Evolutionary conservation across 495 filamentous ascomycete genomes (phyloP).

Genomic region (Trichoderma orchidacearum): DNA sequence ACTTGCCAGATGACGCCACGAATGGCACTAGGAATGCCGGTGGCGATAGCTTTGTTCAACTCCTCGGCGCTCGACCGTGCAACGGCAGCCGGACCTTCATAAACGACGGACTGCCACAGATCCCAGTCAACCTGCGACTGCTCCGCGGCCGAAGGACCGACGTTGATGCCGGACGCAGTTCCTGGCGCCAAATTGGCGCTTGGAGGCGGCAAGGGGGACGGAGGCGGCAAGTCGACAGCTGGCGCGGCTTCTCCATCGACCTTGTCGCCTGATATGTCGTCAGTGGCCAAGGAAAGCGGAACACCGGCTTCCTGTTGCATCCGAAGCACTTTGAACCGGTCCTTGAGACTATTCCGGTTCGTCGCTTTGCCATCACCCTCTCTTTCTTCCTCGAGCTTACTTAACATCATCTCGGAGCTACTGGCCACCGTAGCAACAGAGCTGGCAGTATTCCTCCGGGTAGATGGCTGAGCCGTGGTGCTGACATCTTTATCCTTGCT

Average conservation of each 20-base stretch:
- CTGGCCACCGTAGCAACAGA: conserved; percentile 63
- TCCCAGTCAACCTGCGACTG: conserved; percentile 87
- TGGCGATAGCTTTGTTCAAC: conserved; percentile 77
- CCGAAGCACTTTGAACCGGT: conserved; percentile 73
- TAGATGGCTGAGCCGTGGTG: conserved; percentile 27
- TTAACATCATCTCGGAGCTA: conserved; percentile 59
- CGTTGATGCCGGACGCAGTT: conserved; percentile 62
- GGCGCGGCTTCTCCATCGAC: conserved; percentile 2
- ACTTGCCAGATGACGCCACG: conserved; percentile 97
- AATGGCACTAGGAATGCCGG: conserved; percentile 87
- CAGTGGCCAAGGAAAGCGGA: conserved; percentile 37
- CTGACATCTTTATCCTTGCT: conserved; percentile 46
- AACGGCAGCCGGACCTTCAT: conserved; percentile 79
- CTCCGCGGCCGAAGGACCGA: conserved; percentile 49
- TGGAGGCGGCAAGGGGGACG: conserved; percentile 34
- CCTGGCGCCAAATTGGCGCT: conserved; percentile 58
- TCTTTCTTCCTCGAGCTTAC: conserved; percentile 53
- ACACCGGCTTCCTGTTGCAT: conserved; percentile 62
- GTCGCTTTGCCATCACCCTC: conserved; percentile 37
- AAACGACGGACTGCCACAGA: conserved; percentile 90
- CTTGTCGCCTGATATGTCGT: conserved; percentile 28
- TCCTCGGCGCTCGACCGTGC: conserved; percentile 75
- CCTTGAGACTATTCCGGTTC: conserved; percentile 57
- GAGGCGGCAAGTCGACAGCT: conserved; percentile 9
- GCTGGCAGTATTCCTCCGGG: conserved; percentile 54